phyloP scores from a whole-genome alignment of 139 green algal species.

The Volvox africanus region DNA sequence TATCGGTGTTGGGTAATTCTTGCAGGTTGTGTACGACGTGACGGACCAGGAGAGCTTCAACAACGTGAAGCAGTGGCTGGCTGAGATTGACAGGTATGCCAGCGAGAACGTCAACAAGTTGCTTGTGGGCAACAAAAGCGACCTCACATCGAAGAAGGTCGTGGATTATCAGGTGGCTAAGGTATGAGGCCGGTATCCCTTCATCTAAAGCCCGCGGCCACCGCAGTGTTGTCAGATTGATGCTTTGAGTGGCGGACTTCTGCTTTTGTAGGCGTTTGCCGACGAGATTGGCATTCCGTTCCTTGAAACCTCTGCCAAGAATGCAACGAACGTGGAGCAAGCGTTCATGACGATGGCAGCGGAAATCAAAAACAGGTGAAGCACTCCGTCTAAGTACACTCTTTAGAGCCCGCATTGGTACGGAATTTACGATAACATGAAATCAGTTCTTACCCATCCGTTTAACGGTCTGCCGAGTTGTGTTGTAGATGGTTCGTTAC shows the following conservation, averaged over 20 bases:
- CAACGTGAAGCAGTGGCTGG: constrained; percentile 99
- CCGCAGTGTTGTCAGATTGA: no score
- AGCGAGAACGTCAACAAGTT: constrained; percentile 99
- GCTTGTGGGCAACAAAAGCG: constrained; percentile 99
- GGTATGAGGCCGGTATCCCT: constrained; percentile 51
- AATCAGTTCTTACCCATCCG: no score
- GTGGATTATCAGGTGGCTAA: constrained; percentile 97
- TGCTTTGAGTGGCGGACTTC: not conserved
- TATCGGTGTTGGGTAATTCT: no score
- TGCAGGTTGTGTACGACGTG: constrained; percentile 98
- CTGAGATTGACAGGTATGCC: constrained; percentile 99
- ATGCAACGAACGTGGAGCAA: constrained; percentile 98
- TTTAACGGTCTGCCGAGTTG: no score
- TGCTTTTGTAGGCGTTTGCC: constrained; percentile 88
- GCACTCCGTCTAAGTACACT: no score
- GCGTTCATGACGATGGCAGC: constrained; percentile 99
- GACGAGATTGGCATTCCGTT: constrained; percentile 99
- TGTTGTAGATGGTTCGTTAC: no score
- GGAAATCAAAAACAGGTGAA: constrained; percentile 97
- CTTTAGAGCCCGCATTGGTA: no score
- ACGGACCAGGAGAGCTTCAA: constrained; percentile 99
- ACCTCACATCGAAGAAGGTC: constrained; percentile 96
- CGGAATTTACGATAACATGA: no score
- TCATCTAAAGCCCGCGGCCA: no score
- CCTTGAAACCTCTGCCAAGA: constrained; percentile 99